Evolutionary conservation across 1,284 basidiomycete genomes (phyloP), one percentile per base, ranked within the genome.

Genomic region (Sutorius eximius): DNA sequence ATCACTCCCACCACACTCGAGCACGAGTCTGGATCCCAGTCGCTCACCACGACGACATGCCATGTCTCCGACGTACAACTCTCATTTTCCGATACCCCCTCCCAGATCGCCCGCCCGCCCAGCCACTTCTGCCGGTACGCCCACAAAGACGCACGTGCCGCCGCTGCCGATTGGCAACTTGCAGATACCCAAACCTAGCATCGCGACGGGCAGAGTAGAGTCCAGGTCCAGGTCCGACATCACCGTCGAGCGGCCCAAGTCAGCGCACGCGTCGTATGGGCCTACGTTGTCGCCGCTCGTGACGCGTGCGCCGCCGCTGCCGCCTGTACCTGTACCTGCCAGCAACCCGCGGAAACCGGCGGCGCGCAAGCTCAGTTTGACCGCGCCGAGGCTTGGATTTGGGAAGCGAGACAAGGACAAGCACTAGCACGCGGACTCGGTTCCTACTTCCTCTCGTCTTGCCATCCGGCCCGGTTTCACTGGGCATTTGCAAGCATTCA

Each of bases 321-420:
- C 46, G 13, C 53, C 52, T 0, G 0, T 55, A 1, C 64, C 66
- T 22, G 62, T 53, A 41, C 64, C 62, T 36, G 47, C 63, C 2
- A 60, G 54, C 49, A 56, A 64, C 2, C 62, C 61, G 30, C 55
- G 71, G 37, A 83, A 77, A 65, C 75, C 77, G 24, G 76, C 82
- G 53, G 78, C 74, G 62, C 74, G 87, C 51, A 90, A 90, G 74
- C 68, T 90, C 71, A 90, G 87, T 67, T 72, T 90, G 54, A 80
- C 79, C 22, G 77, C 80, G 46, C 80, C 83, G 50, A 82, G 83
- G 64, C 77, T 86, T 4, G 73, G 82, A 36, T 82, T 89, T 63
- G 83, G 80, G 52, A 76, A 75, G 65, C 76, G 76, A 58, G 82
- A 81, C 51, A 72, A 62, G 53, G 58, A 67, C n/a, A 66, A 54